Percentiles rank a stretch among this genome's conserved stretches.
These are phyloP conservation scores for Paraphaeosphaeria sporulosa DNA, from an alignment of 2,329 filamentous ascomycete genomes.

Conservation along the genomic window DNA sequence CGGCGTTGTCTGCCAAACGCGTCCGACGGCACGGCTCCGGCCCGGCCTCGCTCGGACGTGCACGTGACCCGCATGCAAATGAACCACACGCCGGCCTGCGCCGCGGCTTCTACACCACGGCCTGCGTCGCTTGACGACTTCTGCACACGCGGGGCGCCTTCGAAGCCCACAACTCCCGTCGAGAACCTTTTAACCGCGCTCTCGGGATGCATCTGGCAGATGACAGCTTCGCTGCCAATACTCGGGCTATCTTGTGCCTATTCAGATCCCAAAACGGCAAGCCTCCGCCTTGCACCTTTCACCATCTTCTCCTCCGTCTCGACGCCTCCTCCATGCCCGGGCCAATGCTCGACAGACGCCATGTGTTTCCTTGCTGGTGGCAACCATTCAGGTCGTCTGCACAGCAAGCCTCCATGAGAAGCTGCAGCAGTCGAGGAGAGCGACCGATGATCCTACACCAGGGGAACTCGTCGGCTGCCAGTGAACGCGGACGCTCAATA, in stretches of 20 bases:
- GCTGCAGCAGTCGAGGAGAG: not conserved
- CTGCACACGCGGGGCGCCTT: not conserved
- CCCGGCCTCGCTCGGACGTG: not conserved
- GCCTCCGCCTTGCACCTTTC: conserved; percentile 20
- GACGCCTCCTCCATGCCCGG: conserved; percentile 22
- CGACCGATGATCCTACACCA: not conserved
- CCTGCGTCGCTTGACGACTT: not conserved
- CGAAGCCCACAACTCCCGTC: not conserved
- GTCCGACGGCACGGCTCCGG: no score
- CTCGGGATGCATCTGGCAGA: not conserved
- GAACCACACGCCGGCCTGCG: no score
- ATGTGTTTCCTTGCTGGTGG: not conserved
- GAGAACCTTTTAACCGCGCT: conserved; percentile 2
- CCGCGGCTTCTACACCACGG: not conserved
- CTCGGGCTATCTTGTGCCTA: conserved; percentile 34
- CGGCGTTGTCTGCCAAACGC: no score
- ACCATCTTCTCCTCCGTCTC: conserved; percentile 18
- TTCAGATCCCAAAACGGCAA: conserved; percentile 38
- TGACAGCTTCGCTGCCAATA: conserved; percentile 27
- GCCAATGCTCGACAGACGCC: conserved; percentile 1
- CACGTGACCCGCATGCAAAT: not conserved
- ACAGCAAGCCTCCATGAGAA: not conserved
- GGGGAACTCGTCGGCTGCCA: not conserved
- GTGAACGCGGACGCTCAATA: conserved; percentile 3
- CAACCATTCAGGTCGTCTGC: not conserved